Evolutionary conservation across 495 filamentous ascomycete species (phyloP).

Genomic region (Filosporella fistucella): DNA sequence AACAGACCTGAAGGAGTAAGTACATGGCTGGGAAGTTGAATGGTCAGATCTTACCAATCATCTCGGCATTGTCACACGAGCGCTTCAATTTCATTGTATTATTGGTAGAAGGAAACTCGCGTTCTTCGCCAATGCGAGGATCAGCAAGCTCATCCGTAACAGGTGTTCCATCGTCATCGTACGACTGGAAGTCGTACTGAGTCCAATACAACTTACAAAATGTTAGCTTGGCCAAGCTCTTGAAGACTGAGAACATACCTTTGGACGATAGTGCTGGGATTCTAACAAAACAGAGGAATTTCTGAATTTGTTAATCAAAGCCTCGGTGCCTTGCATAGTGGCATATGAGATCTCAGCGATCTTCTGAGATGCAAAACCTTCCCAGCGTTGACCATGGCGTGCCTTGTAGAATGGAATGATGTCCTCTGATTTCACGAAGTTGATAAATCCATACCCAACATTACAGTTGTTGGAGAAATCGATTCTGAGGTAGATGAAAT

Average conservation of each 20-base stretch:
- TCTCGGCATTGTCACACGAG: conserved; percentile 79
- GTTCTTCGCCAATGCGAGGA: conserved; percentile 47
- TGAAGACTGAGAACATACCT: no score
- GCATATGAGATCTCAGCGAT: conserved; percentile 90
- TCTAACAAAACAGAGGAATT: conserved; percentile 96
- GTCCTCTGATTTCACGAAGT: conserved; percentile 70
- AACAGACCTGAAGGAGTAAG: conserved; percentile 52
- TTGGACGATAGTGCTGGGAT: conserved; percentile 73
- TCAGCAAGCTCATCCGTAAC: conserved; percentile 12
- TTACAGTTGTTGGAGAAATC: conserved; percentile 66
- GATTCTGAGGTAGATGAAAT: conserved; percentile 95
- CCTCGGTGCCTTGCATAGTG: conserved; percentile 89
- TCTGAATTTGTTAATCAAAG: conserved; percentile 87
- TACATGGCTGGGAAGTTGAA: neutral
- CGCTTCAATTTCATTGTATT: conserved; percentile 82
- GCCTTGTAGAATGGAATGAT: neutral
- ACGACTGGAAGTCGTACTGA: neutral
- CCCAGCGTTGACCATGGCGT: conserved; percentile 38
- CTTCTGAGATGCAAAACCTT: conserved; percentile 78
- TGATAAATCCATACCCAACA: conserved; percentile 97
- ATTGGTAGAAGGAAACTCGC: conserved; percentile 70
- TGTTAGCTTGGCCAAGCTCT: no score
- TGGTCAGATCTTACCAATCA: conserved; percentile 60
- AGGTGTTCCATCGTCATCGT: conserved; percentile 6
- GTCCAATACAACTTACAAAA: no score